These are phyloP conservation scores for Bryoglossum gracile DNA, from an alignment of 495 filamentous ascomycete species.

Conservation along the genomic window DNA sequence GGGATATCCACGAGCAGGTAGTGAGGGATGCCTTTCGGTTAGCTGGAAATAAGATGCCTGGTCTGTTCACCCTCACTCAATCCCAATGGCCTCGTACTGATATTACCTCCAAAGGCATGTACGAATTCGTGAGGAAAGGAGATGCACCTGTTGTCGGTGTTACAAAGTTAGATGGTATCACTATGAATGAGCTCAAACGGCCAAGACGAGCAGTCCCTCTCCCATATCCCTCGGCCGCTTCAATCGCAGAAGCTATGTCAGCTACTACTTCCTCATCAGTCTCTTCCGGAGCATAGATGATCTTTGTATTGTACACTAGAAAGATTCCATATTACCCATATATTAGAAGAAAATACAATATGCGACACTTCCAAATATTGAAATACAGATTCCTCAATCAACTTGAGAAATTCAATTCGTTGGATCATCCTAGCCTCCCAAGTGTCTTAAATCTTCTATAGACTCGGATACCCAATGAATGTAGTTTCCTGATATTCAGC, in stretches of 20 bases:
- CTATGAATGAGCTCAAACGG: conserved; percentile 68
- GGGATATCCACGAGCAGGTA: conserved; percentile 88
- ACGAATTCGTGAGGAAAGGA: conserved; percentile 91
- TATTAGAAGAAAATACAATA: too few species aligned
- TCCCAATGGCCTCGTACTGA: too few species aligned
- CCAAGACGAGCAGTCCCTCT: conserved; percentile 60
- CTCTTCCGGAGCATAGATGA: conserved; percentile 14
- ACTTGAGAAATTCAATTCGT: too few species aligned
- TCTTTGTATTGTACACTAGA: conserved; percentile 1
- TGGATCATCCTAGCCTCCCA: too few species aligned
- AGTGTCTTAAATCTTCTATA: too few species aligned
- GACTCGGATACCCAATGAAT: too few species aligned
- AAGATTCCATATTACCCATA: too few species aligned
- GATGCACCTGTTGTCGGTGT: conserved; percentile 85
- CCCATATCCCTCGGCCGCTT: conserved; percentile 20
- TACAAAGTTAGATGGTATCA: conserved; percentile 84
- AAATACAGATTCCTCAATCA: too few species aligned
- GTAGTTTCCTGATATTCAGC: too few species aligned
- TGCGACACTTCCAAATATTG: too few species aligned
- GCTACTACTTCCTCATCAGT: conserved; percentile 10
- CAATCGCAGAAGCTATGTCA: conserved; percentile 10
- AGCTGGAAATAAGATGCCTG: conserved; percentile 91
- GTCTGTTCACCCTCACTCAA: too few species aligned
- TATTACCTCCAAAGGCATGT: conserved; percentile 56
- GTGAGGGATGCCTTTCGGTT: conserved; percentile 89